phyloP scores from a whole-genome alignment of 2,329 filamentous ascomycete genomes.

The Coccinonectria pachysandricola region DNA sequence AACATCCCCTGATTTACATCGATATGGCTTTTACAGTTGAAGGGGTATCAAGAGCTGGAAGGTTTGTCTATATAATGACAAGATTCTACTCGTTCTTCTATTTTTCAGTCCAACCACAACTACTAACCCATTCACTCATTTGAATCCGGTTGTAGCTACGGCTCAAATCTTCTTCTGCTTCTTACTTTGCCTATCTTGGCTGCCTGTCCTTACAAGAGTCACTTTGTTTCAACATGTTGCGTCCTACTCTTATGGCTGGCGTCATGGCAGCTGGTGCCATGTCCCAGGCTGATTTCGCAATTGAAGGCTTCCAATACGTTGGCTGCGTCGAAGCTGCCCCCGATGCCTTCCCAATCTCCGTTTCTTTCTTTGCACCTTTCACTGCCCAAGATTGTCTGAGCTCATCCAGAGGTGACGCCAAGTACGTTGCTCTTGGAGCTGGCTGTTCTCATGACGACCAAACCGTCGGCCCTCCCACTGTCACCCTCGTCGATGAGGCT shows the following conservation, averaged over 20 bases:
- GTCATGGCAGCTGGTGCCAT: constrained; percentile 16
- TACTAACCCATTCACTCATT: neutral
- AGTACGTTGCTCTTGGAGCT: constrained; percentile 14
- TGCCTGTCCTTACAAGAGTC: too few species aligned
- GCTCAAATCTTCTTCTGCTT: neutral
- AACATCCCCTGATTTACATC: too few species aligned
- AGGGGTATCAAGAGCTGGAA: too few species aligned
- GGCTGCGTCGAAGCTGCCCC: constrained; percentile 18
- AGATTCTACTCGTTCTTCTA: neutral
- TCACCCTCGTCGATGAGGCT: constrained; percentile 9
- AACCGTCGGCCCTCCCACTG: constrained; percentile 1
- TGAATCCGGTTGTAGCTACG: too few species aligned
- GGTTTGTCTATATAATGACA: neutral
- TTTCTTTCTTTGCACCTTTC: constrained; percentile 8
- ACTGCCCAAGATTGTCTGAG: constrained; percentile 12
- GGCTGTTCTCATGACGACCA: constrained; percentile 10
- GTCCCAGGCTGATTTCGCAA: constrained; percentile 11
- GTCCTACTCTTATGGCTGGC: constrained; percentile 6
- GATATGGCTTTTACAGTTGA: too few species aligned
- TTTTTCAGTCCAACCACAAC: neutral
- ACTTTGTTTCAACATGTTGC: constrained; percentile 5
- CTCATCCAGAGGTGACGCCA: constrained; percentile 9
- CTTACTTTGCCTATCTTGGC: neutral
- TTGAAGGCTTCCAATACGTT: constrained; percentile 15
- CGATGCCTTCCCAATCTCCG: constrained; percentile 8